phyloP scores from a whole-genome alignment of 1,284 basidiomycete species.

The Apiotrichum gamsii region DNA sequence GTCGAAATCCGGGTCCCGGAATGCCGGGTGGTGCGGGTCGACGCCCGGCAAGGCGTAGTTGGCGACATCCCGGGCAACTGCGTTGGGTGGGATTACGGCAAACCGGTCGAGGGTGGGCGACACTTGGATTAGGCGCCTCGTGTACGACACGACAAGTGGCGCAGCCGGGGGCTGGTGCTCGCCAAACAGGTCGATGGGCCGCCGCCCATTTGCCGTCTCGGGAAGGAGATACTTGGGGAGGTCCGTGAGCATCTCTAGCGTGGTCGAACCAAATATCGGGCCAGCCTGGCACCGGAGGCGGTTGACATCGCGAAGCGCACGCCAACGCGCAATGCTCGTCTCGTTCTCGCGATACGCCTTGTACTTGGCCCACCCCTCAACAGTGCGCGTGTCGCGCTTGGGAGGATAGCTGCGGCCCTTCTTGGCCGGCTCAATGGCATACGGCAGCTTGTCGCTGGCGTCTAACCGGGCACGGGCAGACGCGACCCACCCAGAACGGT shows the following conservation, averaged over 20 bases:
- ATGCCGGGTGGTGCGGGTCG: slow-evolving; percentile 33
- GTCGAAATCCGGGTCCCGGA: slow-evolving; percentile 55
- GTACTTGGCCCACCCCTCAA: slow-evolving; percentile 64
- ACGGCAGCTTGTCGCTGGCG: slow-evolving; percentile 62
- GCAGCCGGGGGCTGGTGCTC: slow-evolving; percentile 47
- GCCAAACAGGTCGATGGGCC: slow-evolving; percentile 25
- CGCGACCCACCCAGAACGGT: slow-evolving; percentile 52
- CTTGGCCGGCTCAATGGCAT: slow-evolving; percentile 53
- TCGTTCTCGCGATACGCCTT: slow-evolving; percentile 56
- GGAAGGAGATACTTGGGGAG: slow-evolving; percentile 56
- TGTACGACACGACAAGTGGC: slow-evolving; percentile 60
- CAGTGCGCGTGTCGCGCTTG: slow-evolving; percentile 61
- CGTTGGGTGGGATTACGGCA: slow-evolving; percentile 75
- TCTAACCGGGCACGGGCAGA: slow-evolving; percentile 59
- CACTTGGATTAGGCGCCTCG: slow-evolving; percentile 57
- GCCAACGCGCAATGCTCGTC: slow-evolving; percentile 58
- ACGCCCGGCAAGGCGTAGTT: slow-evolving; percentile 33
- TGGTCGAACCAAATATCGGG: slow-evolving; percentile 64
- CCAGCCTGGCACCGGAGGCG: slow-evolving; percentile 59
- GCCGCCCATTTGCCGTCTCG: slow-evolving; percentile 50
- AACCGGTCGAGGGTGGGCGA: slow-evolving; percentile 62
- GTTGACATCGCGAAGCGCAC: slow-evolving; percentile 69
- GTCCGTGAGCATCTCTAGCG: slow-evolving; percentile 51
- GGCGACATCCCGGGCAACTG: slow-evolving; percentile 69
- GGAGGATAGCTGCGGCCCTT: slow-evolving; percentile 51